Evolutionary conservation across 257 asterid species (phyloP).

Genomic region (Solanum habrochaites): DNA sequence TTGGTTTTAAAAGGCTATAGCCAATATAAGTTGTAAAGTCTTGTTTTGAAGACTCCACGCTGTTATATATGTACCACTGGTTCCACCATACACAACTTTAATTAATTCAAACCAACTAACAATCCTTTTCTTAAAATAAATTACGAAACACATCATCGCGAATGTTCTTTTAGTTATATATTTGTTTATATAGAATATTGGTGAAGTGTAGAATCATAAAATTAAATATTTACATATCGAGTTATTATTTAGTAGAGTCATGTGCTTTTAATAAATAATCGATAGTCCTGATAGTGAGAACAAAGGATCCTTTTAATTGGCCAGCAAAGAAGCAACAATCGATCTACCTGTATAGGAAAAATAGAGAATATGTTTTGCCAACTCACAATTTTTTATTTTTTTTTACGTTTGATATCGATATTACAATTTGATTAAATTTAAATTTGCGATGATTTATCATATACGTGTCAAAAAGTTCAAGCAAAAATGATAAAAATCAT

Average conservation of each 20-base stretch:
- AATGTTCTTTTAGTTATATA: not conserved
- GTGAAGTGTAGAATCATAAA: not conserved
- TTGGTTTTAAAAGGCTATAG: not conserved
- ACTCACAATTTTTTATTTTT: not conserved
- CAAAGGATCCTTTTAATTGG: not conserved
- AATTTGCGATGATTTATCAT: too few species aligned
- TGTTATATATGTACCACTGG: not conserved
- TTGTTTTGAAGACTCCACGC: not conserved
- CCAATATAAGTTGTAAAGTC: not conserved
- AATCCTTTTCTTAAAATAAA: not conserved
- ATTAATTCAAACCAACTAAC: not conserved
- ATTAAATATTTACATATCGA: not conserved
- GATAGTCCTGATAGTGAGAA: not conserved
- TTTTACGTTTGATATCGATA: too few species aligned
- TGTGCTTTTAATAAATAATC: too few species aligned
- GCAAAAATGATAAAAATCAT: too few species aligned
- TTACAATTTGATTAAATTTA: too few species aligned
- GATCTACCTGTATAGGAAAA: not conserved
- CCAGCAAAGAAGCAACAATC: not conserved
- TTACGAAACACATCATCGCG: not conserved
- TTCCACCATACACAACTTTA: not conserved
- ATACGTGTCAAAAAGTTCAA: too few species aligned
- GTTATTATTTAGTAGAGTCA: too few species aligned
- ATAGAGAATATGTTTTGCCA: not conserved
- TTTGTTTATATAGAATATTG: not conserved